Evolutionary conservation across 2,329 filamentous ascomycete species (phyloP).

Genomic region (Neospermospora avenae): DNA sequence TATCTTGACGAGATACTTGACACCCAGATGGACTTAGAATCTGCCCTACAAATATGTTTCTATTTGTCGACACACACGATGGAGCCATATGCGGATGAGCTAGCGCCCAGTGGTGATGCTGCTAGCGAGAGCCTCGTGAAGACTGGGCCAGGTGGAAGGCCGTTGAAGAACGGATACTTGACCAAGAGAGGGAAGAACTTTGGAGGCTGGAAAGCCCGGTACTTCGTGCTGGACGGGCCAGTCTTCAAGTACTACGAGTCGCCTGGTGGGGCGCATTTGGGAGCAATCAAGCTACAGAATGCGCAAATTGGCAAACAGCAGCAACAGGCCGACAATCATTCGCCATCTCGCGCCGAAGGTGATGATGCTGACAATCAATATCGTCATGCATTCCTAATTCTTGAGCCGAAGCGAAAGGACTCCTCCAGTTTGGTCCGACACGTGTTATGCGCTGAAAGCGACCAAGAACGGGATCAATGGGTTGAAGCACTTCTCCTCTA

Average conservation of each 20-base stretch:
- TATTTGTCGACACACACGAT: constrained; percentile 72
- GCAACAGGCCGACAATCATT: constrained; percentile 53
- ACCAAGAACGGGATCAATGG: constrained; percentile 89
- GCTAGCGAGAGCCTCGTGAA: constrained; percentile 40
- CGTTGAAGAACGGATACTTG: constrained; percentile 81
- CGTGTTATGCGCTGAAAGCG: constrained; percentile 92
- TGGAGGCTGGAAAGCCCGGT: constrained; percentile 92
- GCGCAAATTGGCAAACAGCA: constrained; percentile 94
- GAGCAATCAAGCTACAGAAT: constrained; percentile 86
- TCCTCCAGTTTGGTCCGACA: constrained; percentile 84
- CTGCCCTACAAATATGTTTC: constrained; percentile 78
- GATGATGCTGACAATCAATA: constrained; percentile 92
- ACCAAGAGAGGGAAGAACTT: constrained; percentile 99
- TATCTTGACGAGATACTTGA: constrained; percentile 87
- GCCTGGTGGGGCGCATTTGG: constrained; percentile 84
- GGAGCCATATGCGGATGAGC: constrained; percentile 60
- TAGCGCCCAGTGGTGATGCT: constrained; percentile 39
- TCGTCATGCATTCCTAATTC: constrained; percentile 88
- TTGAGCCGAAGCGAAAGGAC: constrained; percentile 97
- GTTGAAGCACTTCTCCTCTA: constrained; percentile 86
- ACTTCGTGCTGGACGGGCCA: constrained; percentile 66
- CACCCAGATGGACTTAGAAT: constrained; percentile 71
- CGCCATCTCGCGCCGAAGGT: constrained; percentile 54
- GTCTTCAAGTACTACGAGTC: constrained; percentile 87
- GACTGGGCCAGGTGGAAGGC: constrained; percentile 60